Conservation (phyloP, 2,329 filamentous ascomycete genomes). For the Aaosphaeria arxii region DNA sequence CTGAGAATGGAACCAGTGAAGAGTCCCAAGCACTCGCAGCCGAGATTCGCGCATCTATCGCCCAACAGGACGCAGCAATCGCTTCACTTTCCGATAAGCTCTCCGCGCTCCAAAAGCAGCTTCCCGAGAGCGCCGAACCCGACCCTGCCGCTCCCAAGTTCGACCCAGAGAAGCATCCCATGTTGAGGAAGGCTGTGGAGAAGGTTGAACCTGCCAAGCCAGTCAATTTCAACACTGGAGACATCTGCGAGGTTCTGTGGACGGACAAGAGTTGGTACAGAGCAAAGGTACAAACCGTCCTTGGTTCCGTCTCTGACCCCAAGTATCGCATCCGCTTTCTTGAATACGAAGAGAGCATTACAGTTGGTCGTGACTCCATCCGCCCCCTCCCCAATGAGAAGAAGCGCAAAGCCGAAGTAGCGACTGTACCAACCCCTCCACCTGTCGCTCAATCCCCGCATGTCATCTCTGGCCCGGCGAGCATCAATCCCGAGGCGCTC, state of each 20-base stretch:
- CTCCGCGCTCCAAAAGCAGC: conserved; percentile 51
- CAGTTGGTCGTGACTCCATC: conserved; percentile 53
- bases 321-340: conserved; percentile 96
- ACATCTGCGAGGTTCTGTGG: conserved; percentile 85
- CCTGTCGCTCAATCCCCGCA: conserved; percentile 37
- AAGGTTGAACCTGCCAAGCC: conserved; percentile 30
- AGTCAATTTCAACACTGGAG: conserved; percentile 77
- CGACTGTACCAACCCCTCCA: conserved; percentile 50
- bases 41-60: conserved; percentile 80
- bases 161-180: conserved; percentile 77
- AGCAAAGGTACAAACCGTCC: conserved; percentile 89
- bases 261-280: conserved; percentile 90
- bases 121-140: conserved; percentile 36
- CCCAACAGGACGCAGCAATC: conserved; percentile 58
- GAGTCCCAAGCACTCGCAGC: conserved; percentile 28
- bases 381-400: conserved; percentile 34
- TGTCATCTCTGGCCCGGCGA: conserved; percentile 65
- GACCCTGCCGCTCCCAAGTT: conserved; percentile 55
- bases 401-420: conserved; percentile 70
- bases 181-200: conserved; percentile 55
- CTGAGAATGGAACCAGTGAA: neutral
- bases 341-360: conserved; percentile 85
- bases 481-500: conserved; percentile 65
- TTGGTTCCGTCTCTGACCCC: conserved; percentile 83
- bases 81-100: conserved; percentile 58